A percentile compares a stretch with the other conserved stretches of the same genome.
phyloP scores from a whole-genome alignment of 164 flowering plant genomes.

The Kalanchoe fedtschenkoi region DNA sequence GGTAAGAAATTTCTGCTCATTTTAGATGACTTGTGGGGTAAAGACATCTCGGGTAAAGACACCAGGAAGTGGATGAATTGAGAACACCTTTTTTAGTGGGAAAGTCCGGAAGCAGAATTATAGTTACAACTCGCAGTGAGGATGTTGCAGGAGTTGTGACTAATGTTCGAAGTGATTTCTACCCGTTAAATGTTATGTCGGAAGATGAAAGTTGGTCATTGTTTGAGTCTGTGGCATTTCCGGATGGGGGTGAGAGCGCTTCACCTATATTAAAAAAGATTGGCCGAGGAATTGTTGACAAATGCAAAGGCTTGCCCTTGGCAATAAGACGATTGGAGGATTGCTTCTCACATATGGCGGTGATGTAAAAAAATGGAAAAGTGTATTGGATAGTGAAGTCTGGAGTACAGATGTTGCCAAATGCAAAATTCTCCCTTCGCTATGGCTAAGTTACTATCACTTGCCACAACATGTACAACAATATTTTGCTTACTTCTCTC shows the following conservation, averaged over 20 bases:
- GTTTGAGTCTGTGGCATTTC: conserved; percentile 18
- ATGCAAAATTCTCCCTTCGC: conserved; percentile 8
- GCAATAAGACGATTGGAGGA: conserved; percentile 16
- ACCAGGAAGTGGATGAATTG: conserved; percentile 18
- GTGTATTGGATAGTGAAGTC: conserved; percentile 10
- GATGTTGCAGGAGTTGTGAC: conserved; percentile 12
- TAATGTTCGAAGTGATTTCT: background rate
- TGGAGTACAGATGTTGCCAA: too few species aligned
- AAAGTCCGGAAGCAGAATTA: conserved; percentile 18
- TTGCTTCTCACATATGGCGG: conserved; percentile 9
- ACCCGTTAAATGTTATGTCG: conserved; percentile 7
- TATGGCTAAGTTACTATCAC: conserved; percentile 15
- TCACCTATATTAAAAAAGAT: conserved; percentile 3
- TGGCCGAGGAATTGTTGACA: conserved; percentile 16
- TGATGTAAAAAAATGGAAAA: conserved; percentile 13
- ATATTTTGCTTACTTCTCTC: conserved; percentile 22
- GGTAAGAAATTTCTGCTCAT: conserved; percentile 20
- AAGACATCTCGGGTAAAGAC: background rate
- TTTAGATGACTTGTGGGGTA: conserved; percentile 27
- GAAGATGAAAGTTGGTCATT: conserved; percentile 18
- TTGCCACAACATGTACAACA: conserved; percentile 18
- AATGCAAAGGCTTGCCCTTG: conserved; percentile 26
- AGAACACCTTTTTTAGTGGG: conserved; percentile 11
- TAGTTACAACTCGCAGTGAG: conserved; percentile 22
- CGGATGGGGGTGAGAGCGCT: background rate